Conservation (phyloP, 139 green algal species). For the Chloropicon primus region DNA sequence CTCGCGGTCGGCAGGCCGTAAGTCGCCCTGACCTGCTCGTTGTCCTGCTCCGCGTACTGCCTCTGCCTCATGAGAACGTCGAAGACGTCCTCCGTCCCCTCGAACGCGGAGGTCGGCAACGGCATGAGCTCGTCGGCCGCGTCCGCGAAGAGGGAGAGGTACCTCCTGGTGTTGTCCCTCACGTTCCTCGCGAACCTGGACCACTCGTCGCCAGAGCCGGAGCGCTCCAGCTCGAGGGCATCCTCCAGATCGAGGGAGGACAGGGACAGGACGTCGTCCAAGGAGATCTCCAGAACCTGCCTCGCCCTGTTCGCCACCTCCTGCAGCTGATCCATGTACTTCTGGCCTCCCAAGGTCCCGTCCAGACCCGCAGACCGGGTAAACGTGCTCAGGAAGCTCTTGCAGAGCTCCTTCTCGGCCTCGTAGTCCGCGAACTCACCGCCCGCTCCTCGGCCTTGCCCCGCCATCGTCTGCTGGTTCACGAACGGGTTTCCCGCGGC, state of each 20-base stretch:
- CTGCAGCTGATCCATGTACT: slow-evolving; percentile 34
- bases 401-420: neutral
- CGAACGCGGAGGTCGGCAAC: slow-evolving; percentile 17
- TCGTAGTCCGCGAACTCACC: neutral
- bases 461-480: neutral
- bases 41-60: neutral
- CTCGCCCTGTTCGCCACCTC: slow-evolving; percentile 68
- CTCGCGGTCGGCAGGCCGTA: neutral
- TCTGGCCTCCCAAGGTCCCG: neutral
- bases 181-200: slow-evolving; percentile 36
- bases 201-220: slow-evolving; percentile 6
- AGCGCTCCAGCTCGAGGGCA: slow-evolving; percentile 3
- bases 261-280: slow-evolving; percentile 55
- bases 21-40: slow-evolving; percentile 38
- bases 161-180: slow-evolving; percentile 62
- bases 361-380: neutral
- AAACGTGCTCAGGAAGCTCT: neutral
- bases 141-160: slow-evolving; percentile 57
- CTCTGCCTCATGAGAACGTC: slow-evolving; percentile 3
- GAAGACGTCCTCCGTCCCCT: slow-evolving; percentile 7
- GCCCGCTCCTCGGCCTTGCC: neutral
- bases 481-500: neutral
- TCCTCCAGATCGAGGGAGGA: neutral
- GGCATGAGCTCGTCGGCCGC: slow-evolving; percentile 69
- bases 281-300: slow-evolving; percentile 43